Evolutionary conservation across 768 basidiomycete genomes (phyloP).

Genomic region (Trametes meyenii): DNA sequence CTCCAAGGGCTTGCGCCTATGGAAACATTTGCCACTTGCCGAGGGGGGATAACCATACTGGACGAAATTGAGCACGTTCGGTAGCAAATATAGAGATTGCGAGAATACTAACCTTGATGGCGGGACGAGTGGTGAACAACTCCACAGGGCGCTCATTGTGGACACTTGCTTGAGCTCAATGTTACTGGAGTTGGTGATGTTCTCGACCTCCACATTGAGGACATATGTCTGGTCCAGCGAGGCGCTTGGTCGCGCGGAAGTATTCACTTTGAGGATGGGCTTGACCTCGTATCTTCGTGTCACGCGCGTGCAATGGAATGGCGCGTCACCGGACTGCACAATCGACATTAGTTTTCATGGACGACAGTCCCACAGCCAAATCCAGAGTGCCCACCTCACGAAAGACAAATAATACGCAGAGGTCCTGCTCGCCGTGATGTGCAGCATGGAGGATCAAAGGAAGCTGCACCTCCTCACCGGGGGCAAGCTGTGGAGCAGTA

Average conservation of each 20-base stretch:
- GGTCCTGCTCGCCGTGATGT: conserved; percentile 47
- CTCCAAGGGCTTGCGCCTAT: conserved; percentile 47
- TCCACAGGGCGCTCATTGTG: conserved; percentile 73
- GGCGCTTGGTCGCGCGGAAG: conserved; percentile 52
- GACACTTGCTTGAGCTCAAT: conserved; percentile 60
- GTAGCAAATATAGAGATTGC: background rate
- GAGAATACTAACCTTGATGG: conserved; percentile 46
- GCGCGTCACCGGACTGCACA: conserved; percentile 45
- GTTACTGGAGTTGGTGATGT: conserved; percentile 44
- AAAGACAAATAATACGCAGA: conserved; percentile 68
- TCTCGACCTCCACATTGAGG: conserved; percentile 59
- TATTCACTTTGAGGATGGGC: conserved; percentile 57
- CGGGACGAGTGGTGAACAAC: conserved; percentile 44
- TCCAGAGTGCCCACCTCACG: conserved; percentile 51
- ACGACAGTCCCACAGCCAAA: background rate
- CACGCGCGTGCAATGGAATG: conserved; percentile 63
- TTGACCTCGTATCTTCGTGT: conserved; percentile 60
- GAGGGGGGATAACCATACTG: conserved; percentile 49
- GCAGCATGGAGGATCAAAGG: conserved; percentile 58
- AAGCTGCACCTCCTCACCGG: conserved; percentile 55
- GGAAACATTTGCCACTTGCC: conserved; percentile 49
- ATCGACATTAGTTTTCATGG: background rate
- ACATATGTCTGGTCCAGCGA: conserved; percentile 52
- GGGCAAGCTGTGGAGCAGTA: conserved; percentile 37
- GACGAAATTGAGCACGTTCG: background rate